A percentile compares a stretch with the other conserved stretches of the same genome.
Evolutionary conservation across 345 rosid species (phyloP).

Genomic region (Eucalyptus cloeziana): DNA sequence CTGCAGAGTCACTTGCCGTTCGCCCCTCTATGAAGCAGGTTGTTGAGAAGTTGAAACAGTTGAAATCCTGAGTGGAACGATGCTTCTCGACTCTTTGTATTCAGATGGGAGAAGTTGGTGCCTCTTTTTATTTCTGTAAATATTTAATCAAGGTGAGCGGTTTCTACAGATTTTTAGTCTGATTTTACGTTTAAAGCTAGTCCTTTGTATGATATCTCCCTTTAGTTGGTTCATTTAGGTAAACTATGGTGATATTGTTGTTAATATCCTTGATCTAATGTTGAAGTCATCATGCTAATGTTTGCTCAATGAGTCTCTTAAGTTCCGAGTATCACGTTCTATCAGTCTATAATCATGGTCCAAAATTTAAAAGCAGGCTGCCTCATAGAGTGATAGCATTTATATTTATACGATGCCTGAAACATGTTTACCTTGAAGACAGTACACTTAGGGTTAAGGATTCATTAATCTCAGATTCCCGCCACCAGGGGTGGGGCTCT

Average conservation of each 20-base stretch:
- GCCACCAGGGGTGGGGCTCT: not conserved
- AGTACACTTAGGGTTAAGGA: not conserved
- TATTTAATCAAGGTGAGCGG: not conserved
- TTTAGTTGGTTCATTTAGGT: not conserved
- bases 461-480: not conserved
- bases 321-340: not conserved
- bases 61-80: constrained; percentile 11
- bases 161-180: not conserved
- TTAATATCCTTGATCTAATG: not conserved
- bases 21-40: constrained; percentile 54
- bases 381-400: not conserved
- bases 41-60: constrained; percentile 39
- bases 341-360: not conserved
- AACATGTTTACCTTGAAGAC: not conserved
- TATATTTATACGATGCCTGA: not conserved
- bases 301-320: not conserved
- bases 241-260: not conserved
- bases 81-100: not conserved
- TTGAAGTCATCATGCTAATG: not conserved
- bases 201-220: not conserved
- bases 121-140: not conserved
- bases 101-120: not conserved
- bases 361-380: not conserved
- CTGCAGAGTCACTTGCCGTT: constrained; percentile 33
- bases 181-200: not conserved